Conservation (phyloP, 2,329 filamentous ascomycete species). For the Monosporascus ibericus region DNA sequence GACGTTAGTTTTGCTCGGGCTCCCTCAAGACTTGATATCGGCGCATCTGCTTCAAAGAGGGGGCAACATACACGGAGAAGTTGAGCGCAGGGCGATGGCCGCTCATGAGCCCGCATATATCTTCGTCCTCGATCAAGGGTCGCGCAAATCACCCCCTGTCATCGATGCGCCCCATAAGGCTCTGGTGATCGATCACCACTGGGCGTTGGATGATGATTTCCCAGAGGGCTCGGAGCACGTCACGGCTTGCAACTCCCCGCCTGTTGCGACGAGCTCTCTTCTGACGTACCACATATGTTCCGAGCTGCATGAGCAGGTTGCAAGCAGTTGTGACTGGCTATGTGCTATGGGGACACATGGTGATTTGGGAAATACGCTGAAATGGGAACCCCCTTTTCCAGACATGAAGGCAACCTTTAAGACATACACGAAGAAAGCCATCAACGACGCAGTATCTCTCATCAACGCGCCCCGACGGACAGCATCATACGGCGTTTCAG, state of each 20-base stretch:
- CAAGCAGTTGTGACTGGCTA: constrained; percentile 50
- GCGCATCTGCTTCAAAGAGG: constrained; percentile 57
- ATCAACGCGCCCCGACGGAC: constrained; percentile 62
- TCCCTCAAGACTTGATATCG: constrained; percentile 45
- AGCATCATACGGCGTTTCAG: constrained; percentile 51
- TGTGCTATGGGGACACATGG: constrained; percentile 61
- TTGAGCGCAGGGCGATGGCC: constrained; percentile 46
- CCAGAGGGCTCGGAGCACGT: constrained; percentile 49
- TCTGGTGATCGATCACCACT: constrained; percentile 62
- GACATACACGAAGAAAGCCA: constrained; percentile 51
- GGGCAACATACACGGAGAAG: constrained; percentile 48
- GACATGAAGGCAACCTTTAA: constrained; percentile 58
- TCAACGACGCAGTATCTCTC: constrained; percentile 58
- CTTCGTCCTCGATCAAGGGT: constrained; percentile 62
- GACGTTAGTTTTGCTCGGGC: constrained; percentile 53
- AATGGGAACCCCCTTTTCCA: constrained; percentile 62
- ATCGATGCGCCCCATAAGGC: constrained; percentile 42
- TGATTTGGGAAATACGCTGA: constrained; percentile 57
- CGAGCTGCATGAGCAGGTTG: constrained; percentile 45
- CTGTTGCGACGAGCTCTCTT: constrained; percentile 58
- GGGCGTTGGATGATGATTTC: constrained; percentile 47
- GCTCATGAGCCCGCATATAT: constrained; percentile 47
- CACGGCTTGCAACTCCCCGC: constrained; percentile 57
- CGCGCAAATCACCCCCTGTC: constrained; percentile 46
- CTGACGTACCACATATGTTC: constrained; percentile 60